phyloP scores from a whole-genome alignment of 805 yeast genomes.

The Ogataea methylovora region DNA sequence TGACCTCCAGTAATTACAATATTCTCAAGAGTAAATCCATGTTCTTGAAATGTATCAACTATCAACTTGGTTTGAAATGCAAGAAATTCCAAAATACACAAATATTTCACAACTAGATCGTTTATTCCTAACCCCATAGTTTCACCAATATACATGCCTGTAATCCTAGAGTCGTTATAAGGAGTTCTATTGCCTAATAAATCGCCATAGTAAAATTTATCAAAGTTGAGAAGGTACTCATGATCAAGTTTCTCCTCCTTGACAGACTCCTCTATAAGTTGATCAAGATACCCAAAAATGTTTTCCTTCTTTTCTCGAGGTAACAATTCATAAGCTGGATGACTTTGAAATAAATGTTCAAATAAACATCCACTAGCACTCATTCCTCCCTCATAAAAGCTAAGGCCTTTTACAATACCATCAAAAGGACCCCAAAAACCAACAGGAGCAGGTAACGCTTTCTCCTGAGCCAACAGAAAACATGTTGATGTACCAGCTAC shows the following conservation, averaged over 20 bases:
- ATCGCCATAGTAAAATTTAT: constrained; percentile 46
- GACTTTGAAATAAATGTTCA: constrained; percentile 38
- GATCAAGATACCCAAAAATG: constrained; percentile 8
- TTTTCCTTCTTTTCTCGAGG: background rate
- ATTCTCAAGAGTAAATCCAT: constrained; percentile 17
- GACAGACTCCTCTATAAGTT: constrained; percentile 15
- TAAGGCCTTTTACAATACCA: constrained; percentile 22
- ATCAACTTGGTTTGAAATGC: constrained; percentile 42
- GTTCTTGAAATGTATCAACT: constrained; percentile 20
- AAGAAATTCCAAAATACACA: constrained; percentile 41
- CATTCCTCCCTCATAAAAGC: constrained; percentile 48
- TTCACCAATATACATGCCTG: constrained; percentile 44
- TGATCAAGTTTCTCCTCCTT: constrained; percentile 7
- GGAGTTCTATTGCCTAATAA: constrained; percentile 55
- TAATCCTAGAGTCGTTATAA: constrained; percentile 38
- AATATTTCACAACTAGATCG: constrained; percentile 34
- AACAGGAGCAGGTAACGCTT: constrained; percentile 14
- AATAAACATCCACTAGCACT: constrained; percentile 51
- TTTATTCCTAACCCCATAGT: constrained; percentile 25
- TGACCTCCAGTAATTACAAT: constrained; percentile 48
- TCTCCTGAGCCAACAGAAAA: constrained; percentile 28
- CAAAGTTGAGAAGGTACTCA: constrained; percentile 9
- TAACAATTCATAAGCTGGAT: constrained; percentile 14
- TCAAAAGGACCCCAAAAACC: constrained; percentile 61
- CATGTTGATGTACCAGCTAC: constrained; percentile 63